phyloP scores from a whole-genome alignment of 805 yeast genomes.

The Zygosaccharomyces kombuchaensis region DNA sequence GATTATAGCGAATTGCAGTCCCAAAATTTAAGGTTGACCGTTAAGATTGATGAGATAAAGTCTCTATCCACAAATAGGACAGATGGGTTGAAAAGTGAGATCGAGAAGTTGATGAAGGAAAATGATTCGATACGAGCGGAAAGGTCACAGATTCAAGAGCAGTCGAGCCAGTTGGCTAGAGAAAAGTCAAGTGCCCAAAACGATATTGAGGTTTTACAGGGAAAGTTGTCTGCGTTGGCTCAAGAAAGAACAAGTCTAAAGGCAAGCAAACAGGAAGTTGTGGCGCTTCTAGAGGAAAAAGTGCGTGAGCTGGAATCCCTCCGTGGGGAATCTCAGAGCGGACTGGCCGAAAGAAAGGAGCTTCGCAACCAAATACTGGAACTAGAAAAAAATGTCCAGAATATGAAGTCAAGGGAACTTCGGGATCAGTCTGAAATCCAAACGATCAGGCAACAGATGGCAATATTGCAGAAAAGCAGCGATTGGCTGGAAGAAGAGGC shows the following conservation, averaged over 20 bases:
- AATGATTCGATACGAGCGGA: slow-evolving; percentile 23
- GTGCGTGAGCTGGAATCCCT: slow-evolving; percentile 23
- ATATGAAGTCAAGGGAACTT: slow-evolving; percentile 27
- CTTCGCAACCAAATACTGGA: slow-evolving; percentile 41
- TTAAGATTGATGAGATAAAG: slow-evolving; percentile 40
- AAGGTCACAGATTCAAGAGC: slow-evolving; percentile 18
- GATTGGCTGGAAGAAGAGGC: slow-evolving; percentile 29
- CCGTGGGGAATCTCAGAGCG: slow-evolving; percentile 19
- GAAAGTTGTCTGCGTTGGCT: slow-evolving; percentile 7
- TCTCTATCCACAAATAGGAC: slow-evolving; percentile 34
- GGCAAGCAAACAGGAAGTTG: slow-evolving; percentile 24
- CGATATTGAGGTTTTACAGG: slow-evolving; percentile 7
- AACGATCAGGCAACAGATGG: slow-evolving; percentile 36
- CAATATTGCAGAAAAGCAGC: slow-evolving; percentile 30
- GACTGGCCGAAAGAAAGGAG: slow-evolving; percentile 29
- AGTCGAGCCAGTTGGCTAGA: slow-evolving; percentile 20
- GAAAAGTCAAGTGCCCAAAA: slow-evolving; percentile 11
- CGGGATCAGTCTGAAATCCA: slow-evolving; percentile 36
- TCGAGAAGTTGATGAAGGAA: slow-evolving; percentile 23
- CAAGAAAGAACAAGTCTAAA: slow-evolving; percentile 19
- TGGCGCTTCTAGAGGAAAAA: slow-evolving; percentile 29
- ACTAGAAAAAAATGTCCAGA: slow-evolving; percentile 36
- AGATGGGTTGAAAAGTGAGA: slow-evolving; percentile 33
- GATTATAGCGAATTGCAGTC: slow-evolving; percentile 39
- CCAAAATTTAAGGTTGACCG: slow-evolving; percentile 36